A percentile compares a stretch with the other conserved stretches of the same genome.
Evolutionary conservation across 345 rosid species (phyloP).

Genomic region (Streptanthus diversifolius): DNA sequence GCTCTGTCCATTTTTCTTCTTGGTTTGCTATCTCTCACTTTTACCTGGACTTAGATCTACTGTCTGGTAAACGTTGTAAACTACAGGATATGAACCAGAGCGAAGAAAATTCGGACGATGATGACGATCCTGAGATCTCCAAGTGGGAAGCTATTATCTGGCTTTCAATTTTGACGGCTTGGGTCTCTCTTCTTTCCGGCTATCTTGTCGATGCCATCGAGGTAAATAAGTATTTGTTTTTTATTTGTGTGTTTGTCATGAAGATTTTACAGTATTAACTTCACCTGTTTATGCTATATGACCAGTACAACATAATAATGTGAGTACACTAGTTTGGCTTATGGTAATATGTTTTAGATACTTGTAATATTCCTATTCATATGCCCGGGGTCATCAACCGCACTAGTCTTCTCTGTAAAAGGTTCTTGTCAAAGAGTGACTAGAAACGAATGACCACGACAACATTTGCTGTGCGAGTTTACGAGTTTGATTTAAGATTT

Average conservation of each 20-base stretch:
- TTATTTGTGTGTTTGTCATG: neutral
- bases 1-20: too few relatives aligned
- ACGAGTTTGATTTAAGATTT: conserved; percentile 1
- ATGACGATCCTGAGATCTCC: conserved; percentile 72
- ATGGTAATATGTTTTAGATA: neutral
- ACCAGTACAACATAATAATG: neutral
- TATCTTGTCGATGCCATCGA: conserved; percentile 88
- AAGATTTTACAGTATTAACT: neutral
- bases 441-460: neutral
- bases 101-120: conserved; percentile 41
- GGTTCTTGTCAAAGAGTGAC: neutral
- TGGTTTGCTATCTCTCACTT: too few relatives aligned
- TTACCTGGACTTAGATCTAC: conserved; percentile 15
- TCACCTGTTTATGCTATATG: neutral
- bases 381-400: neutral
- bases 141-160: conserved; percentile 83
- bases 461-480: neutral
- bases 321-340: neutral
- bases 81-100: conserved; percentile 54
- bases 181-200: conserved; percentile 86
- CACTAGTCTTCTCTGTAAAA: neutral
- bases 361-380: neutral
- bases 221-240: conserved; percentile 35
- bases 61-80: conserved; percentile 22
- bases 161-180: conserved; percentile 80